A percentile compares a stretch with the other conserved stretches of the same genome.
phyloP scores from a whole-genome alignment of 2,329 filamentous ascomycete species.

The Verticillium nonalfalfae region DNA sequence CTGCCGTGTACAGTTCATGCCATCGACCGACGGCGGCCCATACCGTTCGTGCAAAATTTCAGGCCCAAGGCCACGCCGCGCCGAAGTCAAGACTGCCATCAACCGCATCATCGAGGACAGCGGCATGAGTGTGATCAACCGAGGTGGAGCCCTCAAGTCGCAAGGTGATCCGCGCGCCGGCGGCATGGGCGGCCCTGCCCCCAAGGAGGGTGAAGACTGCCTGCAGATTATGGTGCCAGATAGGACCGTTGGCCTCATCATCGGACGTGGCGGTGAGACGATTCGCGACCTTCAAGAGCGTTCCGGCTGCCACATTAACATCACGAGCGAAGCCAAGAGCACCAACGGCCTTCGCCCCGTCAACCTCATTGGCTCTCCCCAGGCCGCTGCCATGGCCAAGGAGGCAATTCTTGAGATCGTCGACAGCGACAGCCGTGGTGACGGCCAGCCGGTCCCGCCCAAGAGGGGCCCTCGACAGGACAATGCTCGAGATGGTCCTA shows the following conservation, averaged over 20 bases:
- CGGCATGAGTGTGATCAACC: constrained; percentile 41
- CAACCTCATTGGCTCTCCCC: constrained; percentile 76
- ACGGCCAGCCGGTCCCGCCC: constrained; percentile 24
- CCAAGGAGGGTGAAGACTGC: constrained; percentile 73
- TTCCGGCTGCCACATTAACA: constrained; percentile 93
- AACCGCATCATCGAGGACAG: constrained; percentile 85
- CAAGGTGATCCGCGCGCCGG: constrained; percentile 26
- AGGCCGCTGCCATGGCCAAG: constrained; percentile 71
- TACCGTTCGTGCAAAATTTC: constrained; percentile 83
- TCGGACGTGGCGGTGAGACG: constrained; percentile 88
- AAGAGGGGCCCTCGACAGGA: constrained; percentile 23
- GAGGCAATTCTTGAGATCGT: constrained; percentile 91
- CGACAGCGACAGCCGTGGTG: constrained; percentile 74
- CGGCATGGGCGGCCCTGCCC: constrained; percentile 14
- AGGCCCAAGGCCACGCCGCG: constrained; percentile 63
- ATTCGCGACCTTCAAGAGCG: constrained; percentile 88
- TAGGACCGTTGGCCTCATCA: constrained; percentile 86
- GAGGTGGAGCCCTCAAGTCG: constrained; percentile 32
- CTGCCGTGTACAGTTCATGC: constrained; percentile 83
- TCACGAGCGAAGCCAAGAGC: constrained; percentile 88
- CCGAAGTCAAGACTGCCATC: constrained; percentile 76
- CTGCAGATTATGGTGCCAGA: constrained; percentile 94
- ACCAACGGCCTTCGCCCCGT: constrained; percentile 84
- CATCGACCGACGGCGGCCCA: constrained; percentile 65
- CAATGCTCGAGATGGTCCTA: constrained; percentile 21